Percentiles rank a stretch among this genome's conserved stretches.
These are phyloP conservation scores for Brettanomyces naardenensis DNA, from an alignment of 805 yeast species.

Conservation along the genomic window DNA sequence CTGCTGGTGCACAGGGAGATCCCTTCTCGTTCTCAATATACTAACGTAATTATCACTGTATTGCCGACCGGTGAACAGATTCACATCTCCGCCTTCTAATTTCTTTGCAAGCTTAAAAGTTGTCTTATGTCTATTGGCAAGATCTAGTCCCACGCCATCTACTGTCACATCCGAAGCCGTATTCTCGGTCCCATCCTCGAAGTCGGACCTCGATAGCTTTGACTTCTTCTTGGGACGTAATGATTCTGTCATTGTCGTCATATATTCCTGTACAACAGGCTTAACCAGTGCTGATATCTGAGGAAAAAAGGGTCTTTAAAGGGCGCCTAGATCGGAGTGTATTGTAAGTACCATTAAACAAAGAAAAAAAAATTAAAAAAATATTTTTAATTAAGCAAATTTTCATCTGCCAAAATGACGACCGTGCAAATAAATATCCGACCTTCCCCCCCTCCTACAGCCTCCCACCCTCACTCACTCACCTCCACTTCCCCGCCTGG, in stretches of 20 bases:
- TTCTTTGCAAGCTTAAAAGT: slow-evolving; percentile 54
- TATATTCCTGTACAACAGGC: no score
- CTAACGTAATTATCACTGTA: slow-evolving; percentile 65
- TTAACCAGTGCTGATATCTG: no score
- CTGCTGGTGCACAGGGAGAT: slow-evolving; percentile 90
- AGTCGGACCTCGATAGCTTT: slow-evolving; percentile 23
- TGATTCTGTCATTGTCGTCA: slow-evolving; percentile 17
- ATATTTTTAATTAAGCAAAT: no score
- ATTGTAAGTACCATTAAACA: no score
- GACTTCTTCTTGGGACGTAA: slow-evolving; percentile 41
- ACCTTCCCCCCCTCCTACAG: no score
- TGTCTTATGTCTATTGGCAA: slow-evolving; percentile 51
- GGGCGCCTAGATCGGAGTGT: no score
- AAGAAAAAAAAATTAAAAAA: no score
- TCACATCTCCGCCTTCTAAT: slow-evolving; percentile 50
- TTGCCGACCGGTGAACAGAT: slow-evolving; percentile 71
- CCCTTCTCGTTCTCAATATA: slow-evolving; percentile 72
- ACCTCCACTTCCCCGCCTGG: no score
- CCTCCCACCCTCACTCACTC: no score
- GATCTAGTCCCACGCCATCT: slow-evolving; percentile 58
- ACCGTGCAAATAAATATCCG: no score
- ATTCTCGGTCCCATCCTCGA: slow-evolving; percentile 39
- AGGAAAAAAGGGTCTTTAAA: no score
- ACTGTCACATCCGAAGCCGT: slow-evolving; percentile 28
- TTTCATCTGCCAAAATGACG: no score